These are phyloP conservation scores for Aureobasidium musti DNA, from an alignment of 2,329 filamentous ascomycete species.

Conservation along the genomic window DNA sequence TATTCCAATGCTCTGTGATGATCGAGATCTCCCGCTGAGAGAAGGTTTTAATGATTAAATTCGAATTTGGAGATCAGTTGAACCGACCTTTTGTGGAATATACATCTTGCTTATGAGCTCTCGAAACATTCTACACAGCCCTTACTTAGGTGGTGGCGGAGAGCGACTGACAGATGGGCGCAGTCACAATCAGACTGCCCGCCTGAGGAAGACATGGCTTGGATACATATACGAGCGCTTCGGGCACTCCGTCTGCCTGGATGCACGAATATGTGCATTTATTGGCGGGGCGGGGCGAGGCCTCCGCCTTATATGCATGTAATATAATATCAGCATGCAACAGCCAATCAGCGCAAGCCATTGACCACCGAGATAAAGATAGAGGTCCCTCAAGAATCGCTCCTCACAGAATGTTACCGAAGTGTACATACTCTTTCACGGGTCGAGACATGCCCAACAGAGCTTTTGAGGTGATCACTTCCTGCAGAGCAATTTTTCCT, in stretches of 20 bases:
- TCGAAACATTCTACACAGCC: slow-evolving; percentile 16
- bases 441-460: neutral
- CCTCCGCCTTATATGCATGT: neutral
- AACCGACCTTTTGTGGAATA: slow-evolving; percentile 17
- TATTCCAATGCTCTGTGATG: neutral
- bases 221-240: slow-evolving; percentile 7
- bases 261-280: neutral
- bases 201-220: slow-evolving; percentile 6
- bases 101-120: slow-evolving; percentile 23
- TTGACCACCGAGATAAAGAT: neutral
- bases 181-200: slow-evolving; percentile 1
- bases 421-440: neutral
- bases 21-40: slow-evolving; percentile 1
- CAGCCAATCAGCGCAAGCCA: neutral
- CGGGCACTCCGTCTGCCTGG: slow-evolving; percentile 6
- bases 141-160: slow-evolving; percentile 6
- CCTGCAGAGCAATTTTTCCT: neutral
- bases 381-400: neutral
- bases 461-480: neutral
- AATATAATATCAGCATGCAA: slow-evolving; percentile 3
- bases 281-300: slow-evolving; percentile 4
- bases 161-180: neutral
- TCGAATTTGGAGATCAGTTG: neutral
- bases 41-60: neutral
- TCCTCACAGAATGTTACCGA: neutral